Evolutionary conservation across 306 rosid genomes (phyloP), one percentile per base, ranked within the genome.

Genomic region (Citrullus colocynthis): DNA sequence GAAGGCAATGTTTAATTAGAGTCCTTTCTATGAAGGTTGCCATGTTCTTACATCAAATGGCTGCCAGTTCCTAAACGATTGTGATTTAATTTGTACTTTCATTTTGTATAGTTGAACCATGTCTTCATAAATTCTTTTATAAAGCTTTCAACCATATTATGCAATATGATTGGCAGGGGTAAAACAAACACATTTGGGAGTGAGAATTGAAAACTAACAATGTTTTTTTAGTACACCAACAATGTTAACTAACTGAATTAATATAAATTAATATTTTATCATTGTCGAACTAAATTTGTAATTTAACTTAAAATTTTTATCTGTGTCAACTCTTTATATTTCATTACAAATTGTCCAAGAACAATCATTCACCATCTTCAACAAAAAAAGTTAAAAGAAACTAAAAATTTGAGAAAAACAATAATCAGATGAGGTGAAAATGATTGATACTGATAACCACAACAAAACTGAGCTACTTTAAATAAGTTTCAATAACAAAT

Each of bases 391-490:
- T 1, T 4, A 0, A 61, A 0, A 21, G 1, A 24, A 59, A 59
- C 65, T 28, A 11, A 60, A 59, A 64, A 13, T 2, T 6, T 5
- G 48, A 17, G 21, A 16, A 64, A 64, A 37, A 7, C 48, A 64
- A 15, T 41, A 67, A 16, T 45, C 58, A 45, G 59, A 32, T 73
- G 48, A 52, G 63, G 34, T 49, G 60, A 72, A 48, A 51, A 52
- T 52, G 57, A 52, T 15, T 30, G 62, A 74, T 48, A 7, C 48
- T 2, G 21, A 72, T 72, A 72, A 72, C 37, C 42, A 28, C 21
- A 48, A 15, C 60, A 72, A 72, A 72, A 72, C 60, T 52, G 78
- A 28, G 61, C 78, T 74, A 51, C 61, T 51, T 74, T 32, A 30
- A 32, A 34, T 74, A 62, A 52, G 48, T 17, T 73, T 74, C 78